Percentiles rank a stretch among this genome's conserved stretches.
phyloP scores from a whole-genome alignment of 2,329 filamentous ascomycete species.

The Beauveria rudraprayagi region DNA sequence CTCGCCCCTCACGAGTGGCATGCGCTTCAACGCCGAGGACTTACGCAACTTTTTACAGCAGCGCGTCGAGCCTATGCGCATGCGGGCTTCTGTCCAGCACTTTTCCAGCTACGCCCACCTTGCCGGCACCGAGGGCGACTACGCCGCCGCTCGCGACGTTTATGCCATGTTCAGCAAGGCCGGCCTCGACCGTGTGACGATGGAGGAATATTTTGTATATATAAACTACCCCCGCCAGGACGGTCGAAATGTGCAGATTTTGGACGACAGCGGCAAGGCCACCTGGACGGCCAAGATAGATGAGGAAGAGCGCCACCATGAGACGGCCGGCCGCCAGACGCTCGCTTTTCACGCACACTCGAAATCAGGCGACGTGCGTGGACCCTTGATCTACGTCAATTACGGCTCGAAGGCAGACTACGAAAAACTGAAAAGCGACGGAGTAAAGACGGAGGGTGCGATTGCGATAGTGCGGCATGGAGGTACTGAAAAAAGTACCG shows the following conservation, averaged over 20 bases:
- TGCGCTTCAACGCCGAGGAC: conserved; percentile 72
- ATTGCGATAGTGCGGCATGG: conserved; percentile 80
- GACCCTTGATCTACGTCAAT: conserved; percentile 85
- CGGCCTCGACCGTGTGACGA: conserved; percentile 64
- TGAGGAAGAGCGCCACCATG: conserved; percentile 61
- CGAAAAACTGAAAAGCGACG: conserved; percentile 58
- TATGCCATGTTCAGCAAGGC: conserved; percentile 66
- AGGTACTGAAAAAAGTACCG: conserved; percentile 63
- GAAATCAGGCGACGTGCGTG: conserved; percentile 75
- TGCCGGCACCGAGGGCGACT: conserved; percentile 90
- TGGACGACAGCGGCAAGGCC: conserved; percentile 57
- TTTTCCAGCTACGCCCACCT: conserved; percentile 82
- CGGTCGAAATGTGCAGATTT: conserved; percentile 73
- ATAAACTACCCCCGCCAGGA: conserved; percentile 78
- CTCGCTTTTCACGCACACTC: conserved; percentile 83
- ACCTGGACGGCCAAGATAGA: conserved; percentile 77
- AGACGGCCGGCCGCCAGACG: conserved; percentile 59
- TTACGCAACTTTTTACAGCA: conserved; percentile 68
- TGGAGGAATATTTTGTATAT: conserved; percentile 81
- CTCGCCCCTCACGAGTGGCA: conserved; percentile 54
- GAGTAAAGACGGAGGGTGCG: conserved; percentile 66
- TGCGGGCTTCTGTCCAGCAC: conserved; percentile 66
- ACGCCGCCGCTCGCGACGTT: conserved; percentile 76
- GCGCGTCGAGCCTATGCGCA: conserved; percentile 60
- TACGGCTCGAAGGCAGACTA: conserved; percentile 85